phyloP scores from a whole-genome alignment of 345 rosid species.

The Pugionium dolabratum region DNA sequence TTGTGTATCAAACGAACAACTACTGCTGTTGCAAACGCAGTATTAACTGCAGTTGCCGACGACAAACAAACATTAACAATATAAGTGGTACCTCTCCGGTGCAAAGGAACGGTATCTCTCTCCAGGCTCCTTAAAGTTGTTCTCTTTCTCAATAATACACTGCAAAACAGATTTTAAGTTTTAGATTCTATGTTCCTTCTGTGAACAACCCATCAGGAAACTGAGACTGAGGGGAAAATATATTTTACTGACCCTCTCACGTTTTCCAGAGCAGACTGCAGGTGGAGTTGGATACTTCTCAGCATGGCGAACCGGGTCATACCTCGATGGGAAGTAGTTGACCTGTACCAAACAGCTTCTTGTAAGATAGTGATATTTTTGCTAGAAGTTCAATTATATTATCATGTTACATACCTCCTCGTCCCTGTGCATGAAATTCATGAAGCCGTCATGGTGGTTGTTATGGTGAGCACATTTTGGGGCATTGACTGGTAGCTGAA shows the following conservation, averaged over 20 bases:
- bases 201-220: neutral
- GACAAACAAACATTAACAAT: neutral
- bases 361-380: conserved; percentile 11
- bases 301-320: conserved; percentile 83
- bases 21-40: no score
- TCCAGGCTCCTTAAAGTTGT: conserved; percentile 93
- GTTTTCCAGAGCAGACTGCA: conserved; percentile 59
- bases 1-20: neutral
- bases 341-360: conserved; percentile 50
- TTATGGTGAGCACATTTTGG: conserved; percentile 96
- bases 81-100: conserved; percentile 63
- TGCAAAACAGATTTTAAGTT: conserved; percentile 36
- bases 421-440: conserved; percentile 92
- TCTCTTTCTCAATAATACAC: conserved; percentile 74
- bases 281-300: conserved; percentile 74
- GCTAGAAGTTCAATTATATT: neutral
- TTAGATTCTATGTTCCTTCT: conserved; percentile 4
- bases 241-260: conserved; percentile 66
- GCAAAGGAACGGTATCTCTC: conserved; percentile 79
- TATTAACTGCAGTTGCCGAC: no score
- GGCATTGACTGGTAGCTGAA: conserved; percentile 92
- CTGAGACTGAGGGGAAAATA: neutral
- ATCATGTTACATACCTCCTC: conserved; percentile 63
- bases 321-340: conserved; percentile 96
- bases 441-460: conserved; percentile 91